phyloP scores from a whole-genome alignment of 2,329 filamentous ascomycete species.

The Aspergillus phoenicis region DNA sequence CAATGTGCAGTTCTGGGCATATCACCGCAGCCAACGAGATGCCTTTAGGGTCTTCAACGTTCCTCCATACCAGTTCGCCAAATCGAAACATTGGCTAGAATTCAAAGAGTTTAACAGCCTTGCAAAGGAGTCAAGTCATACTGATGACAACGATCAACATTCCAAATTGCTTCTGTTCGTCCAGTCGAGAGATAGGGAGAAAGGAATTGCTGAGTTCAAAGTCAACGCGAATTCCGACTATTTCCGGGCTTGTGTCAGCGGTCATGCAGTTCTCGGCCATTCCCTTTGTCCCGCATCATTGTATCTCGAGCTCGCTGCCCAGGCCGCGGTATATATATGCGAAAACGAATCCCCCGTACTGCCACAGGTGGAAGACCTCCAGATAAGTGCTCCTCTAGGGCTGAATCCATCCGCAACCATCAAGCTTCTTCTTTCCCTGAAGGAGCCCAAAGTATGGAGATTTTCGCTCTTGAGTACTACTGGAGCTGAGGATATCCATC shows the following conservation, averaged over 20 bases:
- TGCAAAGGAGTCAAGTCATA: background rate
- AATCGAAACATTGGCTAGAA: constrained; percentile 3
- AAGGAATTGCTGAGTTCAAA: background rate
- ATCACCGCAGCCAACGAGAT: background rate
- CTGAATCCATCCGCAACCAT: background rate
- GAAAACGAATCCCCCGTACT: background rate
- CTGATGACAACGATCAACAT: background rate
- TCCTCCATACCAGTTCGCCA: constrained; percentile 2
- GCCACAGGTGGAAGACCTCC: background rate
- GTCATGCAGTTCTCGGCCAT: constrained; percentile 7
- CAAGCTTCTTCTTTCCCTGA: background rate
- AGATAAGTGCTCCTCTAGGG: background rate
- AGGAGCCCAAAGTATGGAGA: background rate
- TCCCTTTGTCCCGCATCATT: constrained; percentile 3
- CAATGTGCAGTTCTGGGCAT: constrained; percentile 1
- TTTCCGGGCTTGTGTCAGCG: background rate
- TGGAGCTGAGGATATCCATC: background rate
- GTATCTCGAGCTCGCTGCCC: constrained; percentile 4
- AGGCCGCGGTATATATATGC: background rate
- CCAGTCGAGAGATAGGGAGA: background rate
- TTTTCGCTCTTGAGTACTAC: background rate
- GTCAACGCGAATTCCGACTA: background rate
- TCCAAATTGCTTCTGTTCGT: background rate
- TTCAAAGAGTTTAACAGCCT: background rate
- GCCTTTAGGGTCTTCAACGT: background rate